These are phyloP conservation scores for Ophiostoma fasciatum DNA, from an alignment of 2,329 filamentous ascomycete genomes.

Conservation along the genomic window DNA sequence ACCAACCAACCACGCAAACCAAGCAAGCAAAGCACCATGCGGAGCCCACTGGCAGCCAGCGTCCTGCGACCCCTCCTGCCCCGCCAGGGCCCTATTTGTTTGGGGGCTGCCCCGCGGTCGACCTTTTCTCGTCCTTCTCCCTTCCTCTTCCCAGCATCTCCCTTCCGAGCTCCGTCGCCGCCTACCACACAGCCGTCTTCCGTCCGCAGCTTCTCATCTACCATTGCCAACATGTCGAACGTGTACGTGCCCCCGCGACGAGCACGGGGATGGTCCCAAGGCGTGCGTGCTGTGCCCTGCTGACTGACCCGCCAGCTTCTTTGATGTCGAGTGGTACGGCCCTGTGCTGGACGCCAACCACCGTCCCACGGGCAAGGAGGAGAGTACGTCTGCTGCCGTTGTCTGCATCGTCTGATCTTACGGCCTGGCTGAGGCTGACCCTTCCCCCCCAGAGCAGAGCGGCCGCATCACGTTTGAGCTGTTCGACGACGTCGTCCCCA, in stretches of 20 bases:
- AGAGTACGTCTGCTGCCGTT: constrained; percentile 50
- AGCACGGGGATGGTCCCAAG: too few species aligned
- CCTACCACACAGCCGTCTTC: constrained; percentile 19
- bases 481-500: constrained; percentile 73
- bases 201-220: constrained; percentile 20
- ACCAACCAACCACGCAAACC: constrained; percentile 1
- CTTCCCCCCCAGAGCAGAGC: constrained; percentile 39
- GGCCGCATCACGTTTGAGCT: constrained; percentile 75
- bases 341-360: constrained; percentile 50
- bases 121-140: constrained; percentile 18
- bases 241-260: constrained; percentile 46
- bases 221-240: constrained; percentile 47
- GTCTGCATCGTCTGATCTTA: too few species aligned
- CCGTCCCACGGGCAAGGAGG: constrained; percentile 36
- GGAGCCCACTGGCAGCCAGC: constrained; percentile 14
- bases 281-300: too few species aligned
- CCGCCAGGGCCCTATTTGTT: constrained; percentile 19
- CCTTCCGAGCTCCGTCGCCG: constrained; percentile 17
- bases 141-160: constrained; percentile 16
- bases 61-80: constrained; percentile 26
- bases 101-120: constrained; percentile 19
- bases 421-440: neutral
- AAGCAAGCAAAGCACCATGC: constrained; percentile 7
- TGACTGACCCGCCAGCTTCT: constrained; percentile 35
- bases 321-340: constrained; percentile 60